phyloP scores from a whole-genome alignment of 331 rosid genomes.

The Quercus tomentella region DNA sequence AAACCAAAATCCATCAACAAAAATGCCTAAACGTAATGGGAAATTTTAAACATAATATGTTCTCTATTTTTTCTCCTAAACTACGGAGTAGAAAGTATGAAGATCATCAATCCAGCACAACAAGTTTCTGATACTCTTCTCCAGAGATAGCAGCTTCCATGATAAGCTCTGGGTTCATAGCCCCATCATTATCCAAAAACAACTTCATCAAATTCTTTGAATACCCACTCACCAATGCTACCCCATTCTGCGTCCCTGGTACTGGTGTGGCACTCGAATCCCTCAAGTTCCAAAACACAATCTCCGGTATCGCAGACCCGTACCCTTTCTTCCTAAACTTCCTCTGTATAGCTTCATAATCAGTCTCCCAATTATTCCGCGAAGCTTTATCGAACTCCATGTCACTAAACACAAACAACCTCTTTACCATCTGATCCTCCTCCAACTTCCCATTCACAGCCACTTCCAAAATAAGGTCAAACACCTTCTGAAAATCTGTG shows the following conservation, averaged over 20 bases:
- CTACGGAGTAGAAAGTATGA: too few species aligned
- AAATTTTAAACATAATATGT: too few species aligned
- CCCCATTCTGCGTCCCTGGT: conserved; percentile 41
- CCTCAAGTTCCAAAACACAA: conserved; percentile 73
- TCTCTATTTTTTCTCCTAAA: too few species aligned
- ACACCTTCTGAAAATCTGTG: conserved; percentile 65
- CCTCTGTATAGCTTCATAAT: conserved; percentile 52
- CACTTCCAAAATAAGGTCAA: conserved; percentile 47
- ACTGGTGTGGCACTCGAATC: conserved; percentile 58
- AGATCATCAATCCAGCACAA: conserved; percentile 37
- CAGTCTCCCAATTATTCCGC: conserved; percentile 49
- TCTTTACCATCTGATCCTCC: conserved; percentile 57
- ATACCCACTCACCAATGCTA: conserved; percentile 60
- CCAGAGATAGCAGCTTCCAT: conserved; percentile 57
- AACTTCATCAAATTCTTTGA: conserved; percentile 63
- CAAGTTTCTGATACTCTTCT: conserved; percentile 44
- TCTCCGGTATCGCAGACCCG: conserved; percentile 52
- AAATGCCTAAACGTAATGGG: too few species aligned
- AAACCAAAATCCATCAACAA: too few species aligned
- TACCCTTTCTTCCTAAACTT: conserved; percentile 52
- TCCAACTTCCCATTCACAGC: conserved; percentile 54
- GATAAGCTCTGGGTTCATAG: conserved; percentile 31
- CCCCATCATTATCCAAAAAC: conserved; percentile 47
- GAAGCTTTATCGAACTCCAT: conserved; percentile 81
- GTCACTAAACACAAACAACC: conserved; percentile 71